Percentiles rank a stretch among this genome's conserved stretches.
phyloP scores from a whole-genome alignment of 345 rosid species.

The Rhodamnia rubescens region DNA sequence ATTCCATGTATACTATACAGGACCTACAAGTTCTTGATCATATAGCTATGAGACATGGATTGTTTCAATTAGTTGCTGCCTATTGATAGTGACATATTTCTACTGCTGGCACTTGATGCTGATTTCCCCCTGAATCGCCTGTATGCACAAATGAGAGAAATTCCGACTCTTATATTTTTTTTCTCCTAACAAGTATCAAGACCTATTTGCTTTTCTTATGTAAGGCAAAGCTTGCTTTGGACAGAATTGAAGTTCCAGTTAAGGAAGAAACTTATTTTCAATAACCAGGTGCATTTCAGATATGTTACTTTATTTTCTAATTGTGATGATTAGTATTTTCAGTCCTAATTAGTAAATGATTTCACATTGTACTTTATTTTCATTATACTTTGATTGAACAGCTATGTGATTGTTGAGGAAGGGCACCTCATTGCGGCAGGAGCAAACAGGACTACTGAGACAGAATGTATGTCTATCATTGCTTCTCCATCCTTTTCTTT shows the following conservation, averaged over 20 bases:
- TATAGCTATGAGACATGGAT: neutral
- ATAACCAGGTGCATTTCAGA: neutral
- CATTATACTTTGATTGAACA: neutral
- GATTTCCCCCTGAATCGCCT: neutral
- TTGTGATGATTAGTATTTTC: neutral
- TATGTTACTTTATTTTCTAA: neutral
- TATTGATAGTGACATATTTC: neutral
- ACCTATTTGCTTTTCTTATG: neutral
- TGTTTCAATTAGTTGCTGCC: neutral
- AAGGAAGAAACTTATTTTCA: neutral
- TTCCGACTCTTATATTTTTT: neutral
- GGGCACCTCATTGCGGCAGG: neutral
- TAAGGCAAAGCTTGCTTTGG: neutral
- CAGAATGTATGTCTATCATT: neutral
- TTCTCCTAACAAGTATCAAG: neutral
- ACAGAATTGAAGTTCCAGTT: neutral
- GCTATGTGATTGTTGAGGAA: neutral
- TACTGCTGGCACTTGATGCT: neutral
- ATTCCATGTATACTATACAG: no score
- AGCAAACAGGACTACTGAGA: neutral
- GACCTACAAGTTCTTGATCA: neutral
- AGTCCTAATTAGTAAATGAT: neutral
- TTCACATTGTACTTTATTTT: neutral
- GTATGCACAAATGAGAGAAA: no score
- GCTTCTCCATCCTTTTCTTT: neutral